Evolutionary conservation across 2,329 filamentous ascomycete genomes (phyloP).

Genomic region (Fusarium sp.): DNA sequence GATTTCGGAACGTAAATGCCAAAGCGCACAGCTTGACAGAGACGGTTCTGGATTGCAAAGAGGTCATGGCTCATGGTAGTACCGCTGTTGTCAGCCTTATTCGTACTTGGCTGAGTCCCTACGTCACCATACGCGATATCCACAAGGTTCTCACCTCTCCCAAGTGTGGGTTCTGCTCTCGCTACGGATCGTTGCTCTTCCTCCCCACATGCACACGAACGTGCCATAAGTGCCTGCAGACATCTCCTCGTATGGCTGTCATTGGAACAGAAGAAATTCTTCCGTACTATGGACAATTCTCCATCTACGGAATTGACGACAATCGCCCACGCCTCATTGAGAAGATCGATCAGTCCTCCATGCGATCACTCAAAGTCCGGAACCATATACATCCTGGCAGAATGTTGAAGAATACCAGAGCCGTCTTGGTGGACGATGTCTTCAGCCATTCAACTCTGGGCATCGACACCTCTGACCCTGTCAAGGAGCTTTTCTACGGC

Average conservation of each 20-base stretch:
- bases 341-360: no score
- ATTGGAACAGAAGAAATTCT: fast-evolving
- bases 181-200: fast-evolving
- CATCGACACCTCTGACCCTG: no score
- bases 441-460: no score
- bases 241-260: background rate
- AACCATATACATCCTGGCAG: no score
- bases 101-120: background rate
- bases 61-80: fast-evolving
- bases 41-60: background rate
- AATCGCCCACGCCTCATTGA: no score
- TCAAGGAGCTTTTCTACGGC: fast-evolving
- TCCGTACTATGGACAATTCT: no score
- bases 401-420: no score
- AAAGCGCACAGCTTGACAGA: fast-evolving
- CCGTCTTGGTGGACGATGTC: no score
- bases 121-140: fast-evolving
- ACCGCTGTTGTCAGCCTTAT: fast-evolving
- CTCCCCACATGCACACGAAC: fast-evolving
- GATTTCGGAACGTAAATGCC: background rate
- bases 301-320: no score
- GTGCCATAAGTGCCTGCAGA: background rate
- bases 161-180: fast-evolving
- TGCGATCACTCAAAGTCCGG: no score
- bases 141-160: fast-evolving